Evolutionary conservation across 768 basidiomycete species (phyloP).

Genomic region (Leccinum fibrillosum): DNA sequence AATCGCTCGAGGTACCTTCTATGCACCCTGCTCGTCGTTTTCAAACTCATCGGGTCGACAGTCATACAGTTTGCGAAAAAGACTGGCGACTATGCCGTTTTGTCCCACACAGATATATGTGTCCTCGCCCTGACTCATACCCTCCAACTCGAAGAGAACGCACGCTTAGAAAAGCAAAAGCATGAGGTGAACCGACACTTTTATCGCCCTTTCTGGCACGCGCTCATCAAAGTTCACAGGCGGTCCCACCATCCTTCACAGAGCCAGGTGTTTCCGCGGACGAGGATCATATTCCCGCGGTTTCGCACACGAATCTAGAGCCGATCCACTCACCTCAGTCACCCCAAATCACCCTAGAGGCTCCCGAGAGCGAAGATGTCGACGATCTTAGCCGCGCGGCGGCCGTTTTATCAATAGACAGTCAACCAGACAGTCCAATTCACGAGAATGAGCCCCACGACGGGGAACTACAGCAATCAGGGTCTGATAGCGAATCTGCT

Average conservation of each 20-base stretch:
- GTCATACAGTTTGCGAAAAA: constrained; percentile 91
- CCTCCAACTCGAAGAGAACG: constrained; percentile 56
- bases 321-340: constrained; percentile 1
- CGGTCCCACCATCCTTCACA: background rate
- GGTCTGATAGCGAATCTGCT: constrained; percentile 1
- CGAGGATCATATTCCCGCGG: constrained; percentile 3
- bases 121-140: constrained; percentile 86
- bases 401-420: constrained; percentile 13
- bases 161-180: constrained; percentile 23
- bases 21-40: constrained; percentile 1
- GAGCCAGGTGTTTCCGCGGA: background rate
- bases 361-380: background rate
- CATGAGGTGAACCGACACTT: constrained; percentile 24
- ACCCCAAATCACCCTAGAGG: background rate
- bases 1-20: constrained; percentile 53
- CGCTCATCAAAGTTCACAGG: constrained; percentile 9
- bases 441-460: constrained; percentile 33
- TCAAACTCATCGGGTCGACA: constrained; percentile 33
- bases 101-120: constrained; percentile 88
- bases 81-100: constrained; percentile 92
- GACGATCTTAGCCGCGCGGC: constrained; percentile 12
- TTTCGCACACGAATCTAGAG: background rate
- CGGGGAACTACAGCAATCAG: constrained; percentile 24
- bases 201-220: background rate
- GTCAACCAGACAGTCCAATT: constrained; percentile 3